Base-by-base conservation (phyloP, 352 stramenopile genomes). In the Porosira glacialis region DNA sequence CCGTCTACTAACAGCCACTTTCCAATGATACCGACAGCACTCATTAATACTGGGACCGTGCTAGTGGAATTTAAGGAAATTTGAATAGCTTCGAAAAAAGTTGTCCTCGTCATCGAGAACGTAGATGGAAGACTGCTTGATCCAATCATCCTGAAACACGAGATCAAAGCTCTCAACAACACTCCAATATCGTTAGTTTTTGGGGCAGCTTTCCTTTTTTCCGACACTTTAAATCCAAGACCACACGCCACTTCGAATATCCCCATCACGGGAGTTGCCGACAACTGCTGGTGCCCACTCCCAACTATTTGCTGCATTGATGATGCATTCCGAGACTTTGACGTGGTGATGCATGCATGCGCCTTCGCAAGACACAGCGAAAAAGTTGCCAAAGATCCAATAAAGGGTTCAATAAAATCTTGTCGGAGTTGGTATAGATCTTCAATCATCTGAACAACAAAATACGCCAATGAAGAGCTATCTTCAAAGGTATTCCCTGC, bases 1-100 rank as follows among this genome's bases (percentile, higher is more conserved):
- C 41, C 45, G 60, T 75, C 45, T 3, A 22, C 36, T 30, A 75
- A 41, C 11, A 90, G 21, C 87, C 80, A 90, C 21, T 72, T 76
- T 28, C 81, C 72, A 35, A 92, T 67, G 26, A 89, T 65, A 19
- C 56, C 58, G 30, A 87, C 70, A 51, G 75, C 67, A 50, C 68
- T 52, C 51, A 93, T 70, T 11, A 93, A 52, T 45, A 93, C 22
- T 43, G 72, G 69, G 17, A 89, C 39, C 48, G 73, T 83, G 38
- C 80, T 83, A 49, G 78, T 88, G 2, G 60, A 80, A 62, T 91
- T 79, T 21, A 93, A 60, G 13, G 91, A 68, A 22, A 43, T 61
- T 19, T 56, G 72, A 5, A 92, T 28, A n/a, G 80, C 62, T 39
- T 84, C 67, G 44, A 91, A 61, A 11, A 87, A 75, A 50, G 28